Percentiles rank a stretch among this genome's conserved stretches.
Conservation (phyloP, 768 basidiomycete species). For the Suillus ampliporus region DNA sequence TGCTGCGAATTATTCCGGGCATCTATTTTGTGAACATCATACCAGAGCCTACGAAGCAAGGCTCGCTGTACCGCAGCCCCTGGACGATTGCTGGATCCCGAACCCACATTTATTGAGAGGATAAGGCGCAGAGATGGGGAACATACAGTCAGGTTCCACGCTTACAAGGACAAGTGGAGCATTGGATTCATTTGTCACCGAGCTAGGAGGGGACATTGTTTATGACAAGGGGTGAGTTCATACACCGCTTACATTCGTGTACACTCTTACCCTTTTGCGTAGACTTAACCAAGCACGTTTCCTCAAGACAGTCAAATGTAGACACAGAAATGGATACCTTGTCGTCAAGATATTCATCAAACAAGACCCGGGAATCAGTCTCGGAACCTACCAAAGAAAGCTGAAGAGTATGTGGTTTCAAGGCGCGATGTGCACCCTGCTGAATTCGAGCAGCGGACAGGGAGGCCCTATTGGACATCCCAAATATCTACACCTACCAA, state of each 20-base stretch:
- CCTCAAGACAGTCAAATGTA: constrained; percentile 86
- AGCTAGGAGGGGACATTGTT: constrained; percentile 83
- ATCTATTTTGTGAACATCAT: not conserved
- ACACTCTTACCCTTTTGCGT: not conserved
- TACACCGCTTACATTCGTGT: not conserved
- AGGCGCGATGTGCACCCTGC: constrained; percentile 4
- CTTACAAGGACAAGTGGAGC: constrained; percentile 78
- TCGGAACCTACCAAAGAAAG: constrained; percentile 74
- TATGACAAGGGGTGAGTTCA: constrained; percentile 86
- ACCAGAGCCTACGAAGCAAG: not conserved
- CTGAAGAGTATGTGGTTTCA: constrained; percentile 65
- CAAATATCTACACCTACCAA: constrained; percentile 90
- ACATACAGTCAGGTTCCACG: constrained; percentile 72
- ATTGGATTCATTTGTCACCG: constrained; percentile 88
- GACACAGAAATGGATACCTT: constrained; percentile 81
- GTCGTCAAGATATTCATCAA: constrained; percentile 97
- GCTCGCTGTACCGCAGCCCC: not conserved
- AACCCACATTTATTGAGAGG: not conserved
- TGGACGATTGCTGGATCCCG: not conserved
- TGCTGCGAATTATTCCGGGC: no score
- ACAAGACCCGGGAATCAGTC: constrained; percentile 82
- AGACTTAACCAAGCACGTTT: constrained; percentile 39
- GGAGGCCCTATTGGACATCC: constrained; percentile 81
- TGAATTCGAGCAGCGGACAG: constrained; percentile 66
- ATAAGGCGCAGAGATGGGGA: constrained; percentile 62